phyloP scores from a whole-genome alignment of 129 eudicot genomes.

The Ambrosia trifida region DNA sequence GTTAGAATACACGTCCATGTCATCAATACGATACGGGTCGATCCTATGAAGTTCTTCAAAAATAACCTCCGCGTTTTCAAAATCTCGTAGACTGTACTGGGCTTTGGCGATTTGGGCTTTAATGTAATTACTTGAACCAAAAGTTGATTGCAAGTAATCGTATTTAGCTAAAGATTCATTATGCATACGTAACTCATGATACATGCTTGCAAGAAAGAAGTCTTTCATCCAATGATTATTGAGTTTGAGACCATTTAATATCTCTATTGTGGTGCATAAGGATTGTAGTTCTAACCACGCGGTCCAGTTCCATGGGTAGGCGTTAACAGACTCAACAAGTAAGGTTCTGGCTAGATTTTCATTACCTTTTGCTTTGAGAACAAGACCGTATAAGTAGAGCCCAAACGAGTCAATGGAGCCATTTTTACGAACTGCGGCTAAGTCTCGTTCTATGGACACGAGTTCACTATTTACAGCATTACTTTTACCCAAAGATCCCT shows the following conservation, averaged over 20 bases:
- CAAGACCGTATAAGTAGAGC: slow-evolving; percentile 87
- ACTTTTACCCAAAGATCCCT: slow-evolving; percentile 86
- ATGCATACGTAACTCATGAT: slow-evolving; percentile 83
- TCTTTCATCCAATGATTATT: slow-evolving; percentile 95
- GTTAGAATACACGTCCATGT: slow-evolving; percentile 97
- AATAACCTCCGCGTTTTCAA: slow-evolving; percentile 87
- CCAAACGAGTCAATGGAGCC: slow-evolving; percentile 74
- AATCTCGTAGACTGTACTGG: slow-evolving; percentile 83
- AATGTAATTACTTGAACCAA: slow-evolving; percentile 71
- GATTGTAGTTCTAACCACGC: slow-evolving; percentile 90
- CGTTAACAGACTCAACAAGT: slow-evolving; percentile 78
- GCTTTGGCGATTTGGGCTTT: slow-evolving; percentile 94
- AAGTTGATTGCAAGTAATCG: slow-evolving; percentile 66
- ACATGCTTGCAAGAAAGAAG: slow-evolving; percentile 82
- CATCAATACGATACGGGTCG: slow-evolving; percentile 90
- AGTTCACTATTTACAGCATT: slow-evolving; percentile 75
- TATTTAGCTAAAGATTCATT: slow-evolving; percentile 73
- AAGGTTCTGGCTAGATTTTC: slow-evolving; percentile 65
- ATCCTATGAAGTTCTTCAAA: slow-evolving; percentile 85
- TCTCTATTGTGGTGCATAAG: slow-evolving; percentile 69
- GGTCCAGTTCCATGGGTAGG: slow-evolving; percentile 96
- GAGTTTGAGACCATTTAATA: slow-evolving; percentile 70
- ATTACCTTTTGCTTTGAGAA: slow-evolving; percentile 86
- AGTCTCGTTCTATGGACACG: slow-evolving; percentile 77
- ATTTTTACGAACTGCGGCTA: slow-evolving; percentile 62